Percentiles rank a stretch among this genome's conserved stretches.
phyloP scores from a whole-genome alignment of 2,329 filamentous ascomycete genomes.

The Neofusicoccum ribis region DNA sequence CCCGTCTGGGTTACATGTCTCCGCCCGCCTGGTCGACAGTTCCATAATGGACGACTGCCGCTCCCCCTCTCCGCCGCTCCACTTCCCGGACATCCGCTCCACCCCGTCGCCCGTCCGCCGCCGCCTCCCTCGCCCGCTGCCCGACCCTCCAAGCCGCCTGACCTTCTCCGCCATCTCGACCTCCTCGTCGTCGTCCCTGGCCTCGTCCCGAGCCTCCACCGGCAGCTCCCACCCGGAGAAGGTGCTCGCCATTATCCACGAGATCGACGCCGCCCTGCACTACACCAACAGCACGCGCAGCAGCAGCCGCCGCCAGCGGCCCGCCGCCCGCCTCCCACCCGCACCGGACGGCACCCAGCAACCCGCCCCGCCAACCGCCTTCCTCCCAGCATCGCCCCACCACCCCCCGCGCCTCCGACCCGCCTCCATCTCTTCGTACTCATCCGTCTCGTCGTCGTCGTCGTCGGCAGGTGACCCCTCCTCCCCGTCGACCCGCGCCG shows the following conservation, averaged over 20 bases:
- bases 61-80: constrained; percentile 10
- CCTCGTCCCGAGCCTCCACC: background rate
- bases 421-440: constrained; percentile 22
- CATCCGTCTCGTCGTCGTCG: constrained; percentile 4
- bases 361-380: constrained; percentile 22
- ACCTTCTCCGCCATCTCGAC: background rate
- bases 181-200: background rate
- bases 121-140: constrained; percentile 13
- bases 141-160: constrained; percentile 3
- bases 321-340: background rate
- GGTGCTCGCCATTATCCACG: constrained; percentile 27
- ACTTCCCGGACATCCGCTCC: constrained; percentile 16
- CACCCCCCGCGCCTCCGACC: constrained; percentile 22
- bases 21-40: background rate
- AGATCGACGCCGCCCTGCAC: constrained; percentile 24
- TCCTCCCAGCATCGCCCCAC: constrained; percentile 21
- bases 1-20: background rate
- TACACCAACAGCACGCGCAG: constrained; percentile 3
- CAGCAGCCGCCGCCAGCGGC: background rate
- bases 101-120: constrained; percentile 2
- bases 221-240: background rate
- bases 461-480: background rate
- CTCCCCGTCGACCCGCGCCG: background rate
- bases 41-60: background rate
- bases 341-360: background rate